Percentiles rank a stretch among this genome's conserved stretches.
Conservation (phyloP, 1,139 yeast species). For the Yamadazyma aaseri region DNA sequence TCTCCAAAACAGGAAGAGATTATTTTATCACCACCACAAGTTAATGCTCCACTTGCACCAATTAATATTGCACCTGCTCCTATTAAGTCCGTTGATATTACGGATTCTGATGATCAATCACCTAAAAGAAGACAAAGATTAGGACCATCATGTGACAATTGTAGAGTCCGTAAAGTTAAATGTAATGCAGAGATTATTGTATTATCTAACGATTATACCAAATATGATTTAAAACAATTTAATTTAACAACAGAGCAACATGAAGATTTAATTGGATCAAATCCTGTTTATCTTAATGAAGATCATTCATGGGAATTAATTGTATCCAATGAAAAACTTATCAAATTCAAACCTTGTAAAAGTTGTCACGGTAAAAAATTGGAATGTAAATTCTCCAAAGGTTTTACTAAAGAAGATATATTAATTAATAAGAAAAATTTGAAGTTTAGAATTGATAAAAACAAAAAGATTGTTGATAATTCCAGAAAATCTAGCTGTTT, state of each 20-base stretch:
- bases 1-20: conserved; percentile 3
- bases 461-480: conserved; percentile 13
- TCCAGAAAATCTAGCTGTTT: conserved; percentile 34
- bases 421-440: conserved; percentile 22
- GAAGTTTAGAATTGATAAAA: conserved; percentile 12
- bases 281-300: conserved; percentile 5
- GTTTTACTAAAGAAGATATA: conserved; percentile 60
- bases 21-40: not conserved
- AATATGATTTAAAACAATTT: conserved; percentile 11
- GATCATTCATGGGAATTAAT: conserved; percentile 14
- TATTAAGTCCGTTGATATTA: not conserved
- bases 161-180: conserved; percentile 70
- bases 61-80: not conserved
- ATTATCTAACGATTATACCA: conserved; percentile 14
- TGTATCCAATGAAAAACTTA: conserved; percentile 33
- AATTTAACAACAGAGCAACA: conserved; percentile 11
- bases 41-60: not conserved
- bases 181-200: conserved; percentile 63
- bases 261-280: conserved; percentile 4
- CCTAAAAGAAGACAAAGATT: conserved; percentile 56
- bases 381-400: conserved; percentile 53
- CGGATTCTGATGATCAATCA: not conserved
- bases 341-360: conserved; percentile 50
- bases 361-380: conserved; percentile 47
- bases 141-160: conserved; percentile 76